phyloP scores from a whole-genome alignment of 2,329 filamentous ascomycete species.

The Metarhizium brunneum region DNA sequence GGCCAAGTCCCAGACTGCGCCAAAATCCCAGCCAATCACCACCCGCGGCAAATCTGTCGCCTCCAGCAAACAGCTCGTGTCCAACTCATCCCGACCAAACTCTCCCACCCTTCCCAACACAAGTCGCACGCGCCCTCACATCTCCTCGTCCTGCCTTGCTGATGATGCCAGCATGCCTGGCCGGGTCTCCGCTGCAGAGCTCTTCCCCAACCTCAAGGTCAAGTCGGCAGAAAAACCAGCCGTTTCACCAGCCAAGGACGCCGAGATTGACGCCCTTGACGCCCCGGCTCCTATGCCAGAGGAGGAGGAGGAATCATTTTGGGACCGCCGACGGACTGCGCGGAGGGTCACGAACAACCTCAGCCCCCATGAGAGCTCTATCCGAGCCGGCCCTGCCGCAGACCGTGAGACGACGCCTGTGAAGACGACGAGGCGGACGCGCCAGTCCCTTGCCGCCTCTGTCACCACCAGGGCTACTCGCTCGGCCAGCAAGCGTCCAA shows the following conservation, averaged over 20 bases:
- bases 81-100: constrained; percentile 27
- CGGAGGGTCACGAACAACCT: constrained; percentile 29
- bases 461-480: constrained; percentile 35
- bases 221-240: constrained; percentile 11
- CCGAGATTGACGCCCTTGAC: constrained; percentile 11
- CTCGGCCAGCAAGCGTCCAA: constrained; percentile 41
- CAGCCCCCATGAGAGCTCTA: constrained; percentile 27
- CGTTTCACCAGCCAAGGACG: constrained; percentile 5
- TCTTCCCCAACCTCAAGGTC: constrained; percentile 22
- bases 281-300: constrained; percentile 18
- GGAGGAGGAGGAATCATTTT: constrained; percentile 22
- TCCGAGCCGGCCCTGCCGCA: constrained; percentile 22
- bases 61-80: constrained; percentile 25
- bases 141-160: constrained; percentile 12
- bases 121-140: constrained; percentile 13
- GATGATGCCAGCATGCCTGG: constrained; percentile 32
- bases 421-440: constrained; percentile 24
- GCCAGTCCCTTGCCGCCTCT: constrained; percentile 23
- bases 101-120: constrained; percentile 18
- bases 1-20: constrained; percentile 24
- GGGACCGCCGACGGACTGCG: constrained; percentile 27
- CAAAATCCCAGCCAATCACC: constrained; percentile 22
- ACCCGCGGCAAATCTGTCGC: constrained; percentile 29
- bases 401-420: constrained; percentile 21
- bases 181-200: constrained; percentile 23